These are phyloP conservation scores for Chytriomyces sp. DNA, from an alignment of 192 early-diverging fungal genomes.

Conservation along the genomic window DNA sequence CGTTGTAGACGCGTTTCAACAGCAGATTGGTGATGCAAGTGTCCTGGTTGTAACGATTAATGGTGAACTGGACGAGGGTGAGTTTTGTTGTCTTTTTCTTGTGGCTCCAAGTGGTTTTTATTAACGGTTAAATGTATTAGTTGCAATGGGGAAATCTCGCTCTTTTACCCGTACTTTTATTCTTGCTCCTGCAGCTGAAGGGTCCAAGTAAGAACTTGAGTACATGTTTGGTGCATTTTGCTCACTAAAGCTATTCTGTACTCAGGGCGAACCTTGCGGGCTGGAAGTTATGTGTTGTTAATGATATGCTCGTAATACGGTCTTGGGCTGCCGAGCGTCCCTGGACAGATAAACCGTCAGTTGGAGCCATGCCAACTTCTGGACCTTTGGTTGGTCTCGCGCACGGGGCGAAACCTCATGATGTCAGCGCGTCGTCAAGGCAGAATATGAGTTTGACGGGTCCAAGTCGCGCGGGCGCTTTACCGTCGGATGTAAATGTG, in stretches of 20 bases:
- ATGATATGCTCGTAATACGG: conserved; percentile 34
- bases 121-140: conserved; percentile 1
- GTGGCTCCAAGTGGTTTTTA: neutral
- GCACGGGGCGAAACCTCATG: conserved; percentile 23
- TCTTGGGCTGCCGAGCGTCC: conserved; percentile 13
- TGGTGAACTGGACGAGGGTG: conserved; percentile 49
- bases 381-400: conserved; percentile 29
- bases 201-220: conserved; percentile 20
- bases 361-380: conserved; percentile 11
- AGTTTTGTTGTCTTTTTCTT: neutral
- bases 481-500: conserved; percentile 26
- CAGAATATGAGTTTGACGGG: too few species aligned
- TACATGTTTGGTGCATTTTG: conserved; percentile 2
- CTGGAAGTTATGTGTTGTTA: conserved; percentile 21
- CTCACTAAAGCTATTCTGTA: neutral
- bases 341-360: conserved; percentile 11
- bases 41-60: conserved; percentile 41
- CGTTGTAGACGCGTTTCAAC: conserved; percentile 25
- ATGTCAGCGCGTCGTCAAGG: neutral
- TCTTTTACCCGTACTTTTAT: conserved; percentile 51
- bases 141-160: conserved; percentile 19
- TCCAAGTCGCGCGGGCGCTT: neutral
- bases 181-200: conserved; percentile 42
- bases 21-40: conserved; percentile 23
- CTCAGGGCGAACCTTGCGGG: conserved; percentile 9